phyloP scores from a whole-genome alignment of 2,329 filamentous ascomycete genomes.

The Paraphaeosphaeria sporulosa region DNA sequence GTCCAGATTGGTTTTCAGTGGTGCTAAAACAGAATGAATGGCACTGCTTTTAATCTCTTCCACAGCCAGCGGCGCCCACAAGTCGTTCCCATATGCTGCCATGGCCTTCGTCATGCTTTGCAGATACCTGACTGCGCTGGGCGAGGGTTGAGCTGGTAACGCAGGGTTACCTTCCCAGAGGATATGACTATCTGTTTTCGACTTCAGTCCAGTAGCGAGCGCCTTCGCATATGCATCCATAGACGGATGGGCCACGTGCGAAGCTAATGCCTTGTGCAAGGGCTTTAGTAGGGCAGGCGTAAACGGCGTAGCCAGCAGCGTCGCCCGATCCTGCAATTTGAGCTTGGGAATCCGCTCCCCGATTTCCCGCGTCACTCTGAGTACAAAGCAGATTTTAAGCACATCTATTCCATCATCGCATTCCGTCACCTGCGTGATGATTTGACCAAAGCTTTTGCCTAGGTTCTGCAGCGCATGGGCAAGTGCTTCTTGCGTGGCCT shows the following conservation, averaged over 20 bases:
- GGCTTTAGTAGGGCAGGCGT: slow-evolving; percentile 65
- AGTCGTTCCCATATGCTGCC: slow-evolving; percentile 73
- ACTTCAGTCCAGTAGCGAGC: slow-evolving; percentile 54
- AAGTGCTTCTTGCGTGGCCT: slow-evolving; percentile 65
- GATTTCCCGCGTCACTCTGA: slow-evolving; percentile 78
- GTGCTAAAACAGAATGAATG: slow-evolving; percentile 56
- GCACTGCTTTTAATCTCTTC: slow-evolving; percentile 67
- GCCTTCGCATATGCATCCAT: slow-evolving; percentile 53
- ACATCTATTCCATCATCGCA: slow-evolving; percentile 35
- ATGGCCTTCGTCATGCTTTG: slow-evolving; percentile 71
- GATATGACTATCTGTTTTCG: slow-evolving; percentile 66
- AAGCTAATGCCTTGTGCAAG: slow-evolving; percentile 69
- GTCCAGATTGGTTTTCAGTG: slow-evolving; percentile 46
- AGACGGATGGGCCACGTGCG: slow-evolving; percentile 59
- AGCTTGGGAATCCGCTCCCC: slow-evolving; percentile 67
- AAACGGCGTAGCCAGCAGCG: slow-evolving; percentile 36
- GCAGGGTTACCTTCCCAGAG: slow-evolving; percentile 83
- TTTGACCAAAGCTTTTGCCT: slow-evolving; percentile 60
- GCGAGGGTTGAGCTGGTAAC: slow-evolving; percentile 80
- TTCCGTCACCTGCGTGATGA: slow-evolving; percentile 61
- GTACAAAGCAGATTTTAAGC: slow-evolving; percentile 66
- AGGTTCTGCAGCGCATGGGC: slow-evolving; percentile 66
- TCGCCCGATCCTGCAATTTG: slow-evolving; percentile 40
- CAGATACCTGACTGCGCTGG: slow-evolving; percentile 75
- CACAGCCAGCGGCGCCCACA: slow-evolving; percentile 80